Evolutionary conservation across 2,329 filamentous ascomycete species (phyloP).

Genomic region (Bisporella sp.): DNA sequence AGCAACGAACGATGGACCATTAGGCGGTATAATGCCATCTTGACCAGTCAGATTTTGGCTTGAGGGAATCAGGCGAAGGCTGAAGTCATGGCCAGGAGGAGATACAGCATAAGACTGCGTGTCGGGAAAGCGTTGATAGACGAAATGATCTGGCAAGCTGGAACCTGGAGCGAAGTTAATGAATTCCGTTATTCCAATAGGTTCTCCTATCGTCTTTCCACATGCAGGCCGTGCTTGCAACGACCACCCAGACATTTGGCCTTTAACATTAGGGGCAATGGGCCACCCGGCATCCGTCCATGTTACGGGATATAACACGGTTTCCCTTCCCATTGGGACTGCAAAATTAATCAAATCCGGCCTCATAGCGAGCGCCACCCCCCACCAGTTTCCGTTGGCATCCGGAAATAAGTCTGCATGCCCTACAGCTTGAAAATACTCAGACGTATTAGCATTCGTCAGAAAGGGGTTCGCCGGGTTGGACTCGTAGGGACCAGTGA

Average conservation of each 20-base stretch:
- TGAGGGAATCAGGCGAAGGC: constrained; percentile 41
- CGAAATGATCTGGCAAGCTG: constrained; percentile 44
- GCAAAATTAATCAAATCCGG: constrained; percentile 25
- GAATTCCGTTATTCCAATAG: constrained; percentile 35
- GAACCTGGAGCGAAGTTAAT: constrained; percentile 37
- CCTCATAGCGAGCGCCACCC: constrained; percentile 38
- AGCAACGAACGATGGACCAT: constrained; percentile 44
- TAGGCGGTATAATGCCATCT: constrained; percentile 38
- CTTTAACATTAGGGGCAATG: constrained; percentile 33
- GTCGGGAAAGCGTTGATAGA: constrained; percentile 44
- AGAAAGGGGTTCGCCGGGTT: constrained; percentile 38
- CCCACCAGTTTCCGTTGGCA: constrained; percentile 44
- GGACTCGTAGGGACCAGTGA: constrained; percentile 38
- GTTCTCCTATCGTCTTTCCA: constrained; percentile 35
- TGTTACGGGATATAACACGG: constrained; percentile 39
- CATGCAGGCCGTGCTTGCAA: constrained; percentile 18
- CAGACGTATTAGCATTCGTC: constrained; percentile 36
- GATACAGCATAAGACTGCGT: constrained; percentile 39
- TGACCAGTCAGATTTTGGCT: constrained; percentile 46
- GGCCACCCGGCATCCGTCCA: constrained; percentile 46
- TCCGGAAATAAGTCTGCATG: constrained; percentile 53
- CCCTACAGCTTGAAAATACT: constrained; percentile 45
- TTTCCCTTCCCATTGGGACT: constrained; percentile 46
- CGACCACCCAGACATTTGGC: constrained; percentile 34
- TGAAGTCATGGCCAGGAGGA: constrained; percentile 33